Evolutionary conservation across 2,329 filamentous ascomycete species (phyloP), one percentile per base, ranked within the genome.

Genomic region (Pseudogymnoascus sp.): DNA sequence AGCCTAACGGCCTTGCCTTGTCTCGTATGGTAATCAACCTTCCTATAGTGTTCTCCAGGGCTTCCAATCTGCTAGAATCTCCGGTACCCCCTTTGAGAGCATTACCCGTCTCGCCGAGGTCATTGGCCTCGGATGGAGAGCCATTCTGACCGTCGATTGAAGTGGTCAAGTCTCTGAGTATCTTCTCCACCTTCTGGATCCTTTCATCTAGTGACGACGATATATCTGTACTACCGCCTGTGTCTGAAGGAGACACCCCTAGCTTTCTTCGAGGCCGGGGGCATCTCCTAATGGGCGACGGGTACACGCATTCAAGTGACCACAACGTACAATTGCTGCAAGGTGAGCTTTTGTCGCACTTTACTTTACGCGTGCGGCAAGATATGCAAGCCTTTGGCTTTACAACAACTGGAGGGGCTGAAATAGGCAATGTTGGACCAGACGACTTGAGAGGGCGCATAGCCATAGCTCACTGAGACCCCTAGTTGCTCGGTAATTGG

Each of bases 331-430:
- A 52, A 52, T 30, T 52, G 41, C 12, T 52, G 23, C 41, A 52
- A 30, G 41, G 41, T 52, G n/a, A 52, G 23, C 41, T 28, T 52
- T 30, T 52, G 23, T 52, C 13, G 41, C 41, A 52, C 23, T 52
- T 52, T 52, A 52, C 23, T 52, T 52, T 52, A 52, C 41, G 41
- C 23, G 41, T 52, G 41, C 41, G 41, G 41, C 41, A 52, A 52
- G 41, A 52, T 52, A 52, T 52, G 41, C 41, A 52, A 52, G 41
- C 41, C n/a, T 52, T 52, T 52, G 23, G 41, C 41, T 52, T 52
- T 30, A 52, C 41, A 52, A 30, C 41, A 15, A 21, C n/a, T 12
- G 23, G 4, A 18, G n/a, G 23, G 30, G 23, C 41, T 52, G 41
- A 18, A n/a, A 10, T 28, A 18, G 23, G 23, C 41, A 52, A 52